A percentile compares a stretch with the other conserved stretches of the same genome.
Evolutionary conservation across 306 rosid species (phyloP).

Genomic region (Coriaria nepalensis): DNA sequence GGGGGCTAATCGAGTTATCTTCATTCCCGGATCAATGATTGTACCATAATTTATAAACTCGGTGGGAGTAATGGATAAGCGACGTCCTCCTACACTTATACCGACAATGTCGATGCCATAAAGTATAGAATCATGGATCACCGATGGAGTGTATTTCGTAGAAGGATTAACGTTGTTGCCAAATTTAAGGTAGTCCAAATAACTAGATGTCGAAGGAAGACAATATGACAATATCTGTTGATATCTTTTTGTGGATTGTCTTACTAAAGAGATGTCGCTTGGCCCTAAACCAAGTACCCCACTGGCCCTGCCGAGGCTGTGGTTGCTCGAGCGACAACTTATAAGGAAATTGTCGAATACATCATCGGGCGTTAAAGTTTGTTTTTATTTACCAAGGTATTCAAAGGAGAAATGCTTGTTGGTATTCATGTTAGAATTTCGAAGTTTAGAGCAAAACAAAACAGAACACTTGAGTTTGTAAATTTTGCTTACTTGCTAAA

Average conservation of each 20-base stretch:
- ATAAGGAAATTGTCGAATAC: slow-evolving; percentile 26
- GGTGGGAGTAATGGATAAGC: slow-evolving; percentile 23
- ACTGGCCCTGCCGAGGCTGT: slow-evolving; percentile 38
- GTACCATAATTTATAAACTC: slow-evolving; percentile 30
- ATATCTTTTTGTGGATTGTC: slow-evolving; percentile 44
- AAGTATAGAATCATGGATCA: slow-evolving; percentile 13
- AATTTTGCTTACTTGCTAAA: no score
- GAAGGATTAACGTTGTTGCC: slow-evolving; percentile 5
- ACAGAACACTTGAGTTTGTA: no score
- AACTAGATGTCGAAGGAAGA: slow-evolving; percentile 46
- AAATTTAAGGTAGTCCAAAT: slow-evolving; percentile 38
- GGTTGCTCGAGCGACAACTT: slow-evolving; percentile 65
- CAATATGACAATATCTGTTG: slow-evolving; percentile 51
- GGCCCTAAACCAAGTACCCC: slow-evolving; percentile 75
- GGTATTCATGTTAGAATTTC: no score
- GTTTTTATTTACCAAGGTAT: slow-evolving; percentile 30
- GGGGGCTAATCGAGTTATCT: slow-evolving; percentile 45
- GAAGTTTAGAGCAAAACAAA: no score
- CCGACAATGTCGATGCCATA: slow-evolving; percentile 37
- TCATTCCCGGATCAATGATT: slow-evolving; percentile 69
- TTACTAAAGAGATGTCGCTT: slow-evolving; percentile 43
- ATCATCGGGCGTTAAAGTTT: slow-evolving; percentile 19
- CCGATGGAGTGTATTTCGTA: slow-evolving; percentile 40
- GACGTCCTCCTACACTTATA: slow-evolving; percentile 24
- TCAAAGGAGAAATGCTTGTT: slow-evolving; percentile 48